Evolutionary conservation across 2,329 filamentous ascomycete species (phyloP).

Genomic region (Sarocladium strictum): DNA sequence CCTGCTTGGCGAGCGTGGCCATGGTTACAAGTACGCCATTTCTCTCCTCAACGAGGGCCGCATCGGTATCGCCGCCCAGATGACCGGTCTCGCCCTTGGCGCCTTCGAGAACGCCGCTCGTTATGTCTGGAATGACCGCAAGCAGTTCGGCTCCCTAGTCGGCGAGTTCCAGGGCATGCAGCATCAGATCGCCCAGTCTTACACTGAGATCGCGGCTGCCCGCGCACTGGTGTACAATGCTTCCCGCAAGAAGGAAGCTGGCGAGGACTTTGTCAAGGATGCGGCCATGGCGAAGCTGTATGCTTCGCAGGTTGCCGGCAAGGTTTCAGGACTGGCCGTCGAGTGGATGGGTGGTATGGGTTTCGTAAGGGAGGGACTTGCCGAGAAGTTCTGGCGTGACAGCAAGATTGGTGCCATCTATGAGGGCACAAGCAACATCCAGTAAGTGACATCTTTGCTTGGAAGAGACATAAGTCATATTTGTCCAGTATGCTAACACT

Average conservation of each 20-base stretch:
- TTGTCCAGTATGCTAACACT: not conserved
- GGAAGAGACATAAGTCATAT: not conserved
- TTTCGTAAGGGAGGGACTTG: constrained; percentile 90
- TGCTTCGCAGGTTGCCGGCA: constrained; percentile 84
- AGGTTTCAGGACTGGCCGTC: constrained; percentile 77
- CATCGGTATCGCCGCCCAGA: constrained; percentile 96
- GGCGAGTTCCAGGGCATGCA: constrained; percentile 99
- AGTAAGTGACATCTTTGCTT: constrained; percentile 36
- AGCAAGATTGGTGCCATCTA: constrained; percentile 99
- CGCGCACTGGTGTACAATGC: constrained; percentile 93
- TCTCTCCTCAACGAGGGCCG: constrained; percentile 89
- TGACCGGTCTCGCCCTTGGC: constrained; percentile 93
- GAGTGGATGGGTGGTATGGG: constrained; percentile 99
- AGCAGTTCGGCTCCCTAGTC: constrained; percentile 89
- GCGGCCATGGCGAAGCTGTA: constrained; percentile 98
- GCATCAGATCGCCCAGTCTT: constrained; percentile 94
- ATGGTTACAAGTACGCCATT: constrained; percentile 98
- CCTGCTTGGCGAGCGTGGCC: constrained; percentile 78
- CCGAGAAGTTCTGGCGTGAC: constrained; percentile 96
- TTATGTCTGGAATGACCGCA: constrained; percentile 97
- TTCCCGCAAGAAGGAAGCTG: constrained; percentile 94
- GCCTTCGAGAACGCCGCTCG: constrained; percentile 89
- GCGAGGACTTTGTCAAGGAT: constrained; percentile 89
- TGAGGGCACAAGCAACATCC: constrained; percentile 80
- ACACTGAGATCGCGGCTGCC: constrained; percentile 87